Base-by-base conservation (phyloP, 345 rosid species). In the Euphorbia peplus region DNA sequence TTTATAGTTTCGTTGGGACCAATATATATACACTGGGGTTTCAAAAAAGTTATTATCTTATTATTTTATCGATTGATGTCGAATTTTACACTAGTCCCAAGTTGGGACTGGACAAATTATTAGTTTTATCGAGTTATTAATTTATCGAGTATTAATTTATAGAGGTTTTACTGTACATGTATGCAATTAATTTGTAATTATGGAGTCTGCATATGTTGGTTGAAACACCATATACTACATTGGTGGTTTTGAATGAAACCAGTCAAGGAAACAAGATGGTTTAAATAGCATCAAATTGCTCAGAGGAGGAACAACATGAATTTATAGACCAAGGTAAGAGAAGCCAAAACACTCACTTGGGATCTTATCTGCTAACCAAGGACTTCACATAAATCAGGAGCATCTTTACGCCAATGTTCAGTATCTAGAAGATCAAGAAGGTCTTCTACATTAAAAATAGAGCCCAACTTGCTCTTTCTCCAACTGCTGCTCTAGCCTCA, bases 401-500 rank as follows among this genome's bases (percentile, higher is more conserved):
- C 64, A 3, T 60, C 41, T 32, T 60, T 19, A 35, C 22, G 16
- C 64, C 64, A 60, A 18, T 60, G 47, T 35, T 60, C 64, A 19
- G 44, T 41, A 37, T 60, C 64, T 41, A 60, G 64, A 60, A 60
- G 64, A 35, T 6, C 64, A 60, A 60, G 64, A 35, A 60, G 57
- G 26, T 28, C 0, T 5, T 65, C 25, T 16, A 44, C 57, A 48
- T 19, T 3, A 13, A 28, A 65, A 50, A 10, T 2, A 30, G 22
- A n/a, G 44, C 15, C 70, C 48, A 66, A 53, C 8, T 73, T 89
- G 91, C 77, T 93, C 98, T 70, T 83, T 93, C 2, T 88, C 87
- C 59, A 93, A 56, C 71, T 87, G 87, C 67, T 70, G 88, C 73
- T 93, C 96, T n/a, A 93, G 85, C 78, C 82, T 83, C 7, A 25